Conservation (phyloP, 2,329 filamentous ascomycete genomes). For the Seiridium unicorne region DNA sequence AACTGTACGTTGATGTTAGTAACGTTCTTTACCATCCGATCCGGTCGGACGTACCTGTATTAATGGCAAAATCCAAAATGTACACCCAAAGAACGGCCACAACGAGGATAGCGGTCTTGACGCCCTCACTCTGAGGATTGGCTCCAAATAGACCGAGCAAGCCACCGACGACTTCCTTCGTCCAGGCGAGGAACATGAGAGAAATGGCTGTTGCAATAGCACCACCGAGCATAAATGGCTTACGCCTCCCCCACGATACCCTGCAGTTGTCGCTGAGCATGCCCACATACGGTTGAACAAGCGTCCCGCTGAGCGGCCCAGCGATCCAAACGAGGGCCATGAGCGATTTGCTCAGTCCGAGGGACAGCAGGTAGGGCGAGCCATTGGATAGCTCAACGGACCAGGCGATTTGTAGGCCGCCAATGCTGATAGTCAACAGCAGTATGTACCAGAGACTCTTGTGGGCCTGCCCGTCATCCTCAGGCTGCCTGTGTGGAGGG, state of each 20-base stretch:
- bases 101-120: slow-evolving; percentile 67
- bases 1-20: slow-evolving; percentile 43
- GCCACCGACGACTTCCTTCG: slow-evolving; percentile 68
- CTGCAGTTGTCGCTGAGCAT: slow-evolving; percentile 79
- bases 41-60: slow-evolving; percentile 62
- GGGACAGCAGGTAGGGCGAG: slow-evolving; percentile 77
- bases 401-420: slow-evolving; percentile 92
- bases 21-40: neutral
- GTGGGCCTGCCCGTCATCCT: slow-evolving; percentile 48
- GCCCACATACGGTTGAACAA: slow-evolving; percentile 81
- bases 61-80: slow-evolving; percentile 90
- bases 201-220: slow-evolving; percentile 64
- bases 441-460: slow-evolving; percentile 87
- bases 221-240: slow-evolving; percentile 77
- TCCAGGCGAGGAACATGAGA: slow-evolving; percentile 71
- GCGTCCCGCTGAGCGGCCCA: slow-evolving; percentile 72
- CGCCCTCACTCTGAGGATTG: slow-evolving; percentile 60
- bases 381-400: slow-evolving; percentile 93
- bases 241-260: slow-evolving; percentile 71
- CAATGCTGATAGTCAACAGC: slow-evolving; percentile 81
- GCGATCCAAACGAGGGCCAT: slow-evolving; percentile 86
- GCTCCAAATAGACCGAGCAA: slow-evolving; percentile 70
- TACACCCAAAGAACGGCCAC: slow-evolving; percentile 86
- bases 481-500: slow-evolving; percentile 15
- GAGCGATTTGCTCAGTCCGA: slow-evolving; percentile 79